Base-by-base conservation (phyloP, 306 rosid species). In the Prunus mume region DNA sequence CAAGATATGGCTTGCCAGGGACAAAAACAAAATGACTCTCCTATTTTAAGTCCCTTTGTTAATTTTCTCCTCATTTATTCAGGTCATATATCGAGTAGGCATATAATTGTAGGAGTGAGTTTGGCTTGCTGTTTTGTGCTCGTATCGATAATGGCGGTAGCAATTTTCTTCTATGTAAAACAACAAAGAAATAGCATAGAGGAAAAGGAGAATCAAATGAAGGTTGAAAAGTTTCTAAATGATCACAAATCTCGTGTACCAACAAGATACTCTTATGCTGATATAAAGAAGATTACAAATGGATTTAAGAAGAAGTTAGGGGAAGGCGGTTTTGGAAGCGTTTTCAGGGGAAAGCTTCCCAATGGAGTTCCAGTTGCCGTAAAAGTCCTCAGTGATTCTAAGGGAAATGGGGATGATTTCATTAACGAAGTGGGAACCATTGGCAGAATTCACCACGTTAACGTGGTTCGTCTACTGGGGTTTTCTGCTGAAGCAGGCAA, bases 401-500 rank as follows among this genome's bases (percentile, higher is more conserved):
- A 25, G 22, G 76, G 76, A 24, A 72, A 58, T 34, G 68, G 76
- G 24, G 76, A 72, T 0, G 68, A 72, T 24, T 72, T 72, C 24
- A 56, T 72, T 41, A 81, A 73, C 5, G 85, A 83, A 78, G 85
- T 83, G 9, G 80, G 82, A 22, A 80, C 83, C 56, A 83, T 83
- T 72, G 87, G 86, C 12, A 72, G 69, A 51, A 83, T 86, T 62
- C 87, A 83, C 75, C 90, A 83, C 62, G 68, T 83, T 7, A 86
- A 86, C 10, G 82, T 86, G 62, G 87, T 76, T 43, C 90, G 87
- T 28, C 20, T 86, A 24, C 78, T 86, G 18, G 87, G 87, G 3
- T 86, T 75, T 51, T 86, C 86, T 54, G 86, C 87, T 0, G 86
- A 86, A 72, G 82, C 76, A 45, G 74, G 75, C 34, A 68, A 38